A percentile compares a stretch with the other conserved stretches of the same genome.
These are phyloP conservation scores for Erythrophleum ivorense DNA, from an alignment of 331 rosid genomes.

Conservation along the genomic window DNA sequence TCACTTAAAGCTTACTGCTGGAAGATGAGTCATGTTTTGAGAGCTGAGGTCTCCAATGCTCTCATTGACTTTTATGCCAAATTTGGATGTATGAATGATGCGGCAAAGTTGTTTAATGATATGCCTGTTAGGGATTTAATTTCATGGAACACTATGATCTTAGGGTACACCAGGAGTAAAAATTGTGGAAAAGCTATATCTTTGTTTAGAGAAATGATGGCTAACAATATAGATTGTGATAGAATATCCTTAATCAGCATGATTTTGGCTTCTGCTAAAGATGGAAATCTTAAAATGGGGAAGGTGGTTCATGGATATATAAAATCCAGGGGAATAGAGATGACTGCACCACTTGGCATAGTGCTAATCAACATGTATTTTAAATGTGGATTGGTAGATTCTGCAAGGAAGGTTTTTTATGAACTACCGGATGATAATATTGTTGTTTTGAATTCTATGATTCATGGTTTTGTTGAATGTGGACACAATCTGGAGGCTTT, in stretches of 20 bases:
- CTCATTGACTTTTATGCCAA: slow-evolving; percentile 15
- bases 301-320: slow-evolving; percentile 10
- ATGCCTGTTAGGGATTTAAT: slow-evolving; percentile 23
- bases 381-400: slow-evolving; percentile 23
- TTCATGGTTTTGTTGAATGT: slow-evolving; percentile 26
- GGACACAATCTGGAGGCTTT: slow-evolving; percentile 8
- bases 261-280: slow-evolving; percentile 9
- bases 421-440: background rate
- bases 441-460: slow-evolving; percentile 20
- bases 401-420: background rate
- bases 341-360: slow-evolving; percentile 5
- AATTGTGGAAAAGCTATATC: background rate
- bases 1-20: slow-evolving; percentile 20
- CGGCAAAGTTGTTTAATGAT: slow-evolving; percentile 1
- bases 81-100: background rate
- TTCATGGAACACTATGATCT: slow-evolving; percentile 22
- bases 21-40: background rate
- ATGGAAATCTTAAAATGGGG: slow-evolving; percentile 14
- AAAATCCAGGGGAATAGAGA: background rate
- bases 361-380: slow-evolving; percentile 15
- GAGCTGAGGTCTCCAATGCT: slow-evolving; percentile 6
- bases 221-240: background rate
- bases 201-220: slow-evolving; percentile 7
- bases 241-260: slow-evolving; percentile 21
- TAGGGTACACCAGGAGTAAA: slow-evolving; percentile 14